A percentile compares a stretch with the other conserved stretches of the same genome.
Evolutionary conservation across 2,329 filamentous ascomycete genomes (phyloP).

Genomic region (Hansfordia pulvinata): DNA sequence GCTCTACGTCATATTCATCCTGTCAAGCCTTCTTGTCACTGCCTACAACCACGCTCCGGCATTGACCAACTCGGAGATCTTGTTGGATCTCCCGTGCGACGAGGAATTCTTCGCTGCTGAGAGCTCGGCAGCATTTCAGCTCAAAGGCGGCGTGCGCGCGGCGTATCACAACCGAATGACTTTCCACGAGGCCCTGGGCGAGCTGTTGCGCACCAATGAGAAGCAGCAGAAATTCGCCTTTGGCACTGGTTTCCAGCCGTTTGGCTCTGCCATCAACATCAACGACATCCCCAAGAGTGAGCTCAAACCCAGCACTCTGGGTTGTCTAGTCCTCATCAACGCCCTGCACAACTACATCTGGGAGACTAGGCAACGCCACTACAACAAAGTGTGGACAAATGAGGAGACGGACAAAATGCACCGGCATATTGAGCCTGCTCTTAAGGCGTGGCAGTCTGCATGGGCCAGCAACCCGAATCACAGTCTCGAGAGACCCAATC

Average conservation of each 20-base stretch:
- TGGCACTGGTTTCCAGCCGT: slow-evolving; percentile 25
- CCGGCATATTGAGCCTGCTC: slow-evolving; percentile 80
- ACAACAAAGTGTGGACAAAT: slow-evolving; percentile 77
- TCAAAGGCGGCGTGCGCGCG: slow-evolving; percentile 57
- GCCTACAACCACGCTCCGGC: slow-evolving; percentile 88
- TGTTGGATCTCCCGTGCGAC: slow-evolving; percentile 79
- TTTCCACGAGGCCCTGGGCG: slow-evolving; percentile 72
- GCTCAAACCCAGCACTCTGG: slow-evolving; percentile 77
- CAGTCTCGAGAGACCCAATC: slow-evolving; percentile 72
- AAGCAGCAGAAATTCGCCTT: slow-evolving; percentile 40
- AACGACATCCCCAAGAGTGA: slow-evolving; percentile 44
- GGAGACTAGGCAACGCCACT: slow-evolving; percentile 86
- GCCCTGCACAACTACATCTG: slow-evolving; percentile 96
- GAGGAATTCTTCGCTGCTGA: slow-evolving; percentile 84
- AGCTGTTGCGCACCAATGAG: slow-evolving; percentile 65
- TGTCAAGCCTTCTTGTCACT: slow-evolving; percentile 82
- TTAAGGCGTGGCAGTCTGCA: slow-evolving; percentile 87
- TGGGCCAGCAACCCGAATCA: slow-evolving; percentile 83
- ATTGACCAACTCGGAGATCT: slow-evolving; percentile 86
- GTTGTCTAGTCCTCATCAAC: slow-evolving; percentile 82
- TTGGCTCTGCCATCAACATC: slow-evolving; percentile 28
- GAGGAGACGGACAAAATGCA: slow-evolving; percentile 96
- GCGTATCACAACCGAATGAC: slow-evolving; percentile 59
- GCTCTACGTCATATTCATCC: slow-evolving; percentile 77
- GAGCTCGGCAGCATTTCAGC: slow-evolving; percentile 66